A percentile compares a stretch with the other conserved stretches of the same genome.
Evolutionary conservation across 129 eudicot genomes (phyloP).

Genomic region (Artemisia tridentata): DNA sequence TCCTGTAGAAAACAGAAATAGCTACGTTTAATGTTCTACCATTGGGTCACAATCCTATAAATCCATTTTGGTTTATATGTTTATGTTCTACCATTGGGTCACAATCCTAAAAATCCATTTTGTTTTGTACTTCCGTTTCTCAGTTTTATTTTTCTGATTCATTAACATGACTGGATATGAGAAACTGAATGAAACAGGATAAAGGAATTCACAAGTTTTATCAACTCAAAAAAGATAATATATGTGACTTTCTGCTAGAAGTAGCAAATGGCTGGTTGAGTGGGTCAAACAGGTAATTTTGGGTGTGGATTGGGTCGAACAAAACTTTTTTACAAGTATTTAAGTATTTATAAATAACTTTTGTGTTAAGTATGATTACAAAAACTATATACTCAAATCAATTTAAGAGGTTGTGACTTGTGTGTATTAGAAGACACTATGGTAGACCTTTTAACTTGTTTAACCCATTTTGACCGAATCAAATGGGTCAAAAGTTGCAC

Average conservation of each 20-base stretch:
- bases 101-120: too few relatives aligned
- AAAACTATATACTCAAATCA: background rate
- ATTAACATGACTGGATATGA: too few relatives aligned
- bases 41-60: background rate
- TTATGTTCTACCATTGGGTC: too few relatives aligned
- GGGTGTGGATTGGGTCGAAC: background rate
- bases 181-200: too few relatives aligned
- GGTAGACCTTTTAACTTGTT: background rate
- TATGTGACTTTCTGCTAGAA: background rate
- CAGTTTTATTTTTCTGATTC: too few relatives aligned
- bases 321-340: too few relatives aligned
- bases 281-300: background rate
- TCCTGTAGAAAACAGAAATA: constrained; percentile 39
- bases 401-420: background rate
- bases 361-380: background rate
- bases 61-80: too few relatives aligned
- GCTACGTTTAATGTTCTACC: background rate
- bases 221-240: background rate
- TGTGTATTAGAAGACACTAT: background rate
- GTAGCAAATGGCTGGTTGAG: background rate
- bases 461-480: background rate
- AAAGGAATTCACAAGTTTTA: too few relatives aligned
- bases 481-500: background rate
- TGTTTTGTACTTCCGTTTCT: too few relatives aligned
- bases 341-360: background rate